Base-by-base conservation (phyloP, 2,329 filamentous ascomycete genomes). In the Calonectria pauciramosa region DNA sequence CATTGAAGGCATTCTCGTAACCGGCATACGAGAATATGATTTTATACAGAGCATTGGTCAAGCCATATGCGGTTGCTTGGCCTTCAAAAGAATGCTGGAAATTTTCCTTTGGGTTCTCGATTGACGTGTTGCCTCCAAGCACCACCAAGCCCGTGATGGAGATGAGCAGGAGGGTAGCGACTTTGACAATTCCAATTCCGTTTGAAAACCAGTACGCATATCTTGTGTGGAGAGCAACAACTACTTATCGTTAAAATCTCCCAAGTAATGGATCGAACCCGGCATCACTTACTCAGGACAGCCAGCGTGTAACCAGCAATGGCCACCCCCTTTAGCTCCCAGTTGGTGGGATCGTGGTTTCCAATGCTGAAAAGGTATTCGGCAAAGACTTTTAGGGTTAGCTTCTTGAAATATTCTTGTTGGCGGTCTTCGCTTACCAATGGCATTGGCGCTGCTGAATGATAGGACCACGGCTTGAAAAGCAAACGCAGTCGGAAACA, bases 301-400 rank as follows among this genome's bases (percentile, higher is more conserved):
- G 92, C 91, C 0, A 92, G 80, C 0, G 90, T 92, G 80, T 93
- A 94, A 0, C 88, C 89, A 1, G 90, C 92, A 52, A 94, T 84
- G 0, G 93, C 93, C 6, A 94, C 89, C 1, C 92, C 93, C 80
- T 94, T 94, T 60, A 90, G 80, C 79, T 94, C 86, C 93, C 93
- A 94, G n/a, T 86, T 84, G 0, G 89, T 89, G 0, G 90, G 88
- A 0, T 82, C 83, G 4, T 86, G 81, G 0, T 87, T 89, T 2
- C 86, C 88, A 38, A 92, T 90, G 20, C 87, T 87, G 81, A 90
- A 94, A 0, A 94, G 82, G 77, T 94, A 94, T 52, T 90, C 85
- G 0, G 93, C 89, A 66, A 93, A 82, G 0, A 94, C 91, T 88
- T 70, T 34, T 26, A 1, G 0, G 30, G 54, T 64, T 26, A 76